Evolutionary conservation across 495 filamentous ascomycete genomes (phyloP).

Genomic region (Neurospora sublineolata): DNA sequence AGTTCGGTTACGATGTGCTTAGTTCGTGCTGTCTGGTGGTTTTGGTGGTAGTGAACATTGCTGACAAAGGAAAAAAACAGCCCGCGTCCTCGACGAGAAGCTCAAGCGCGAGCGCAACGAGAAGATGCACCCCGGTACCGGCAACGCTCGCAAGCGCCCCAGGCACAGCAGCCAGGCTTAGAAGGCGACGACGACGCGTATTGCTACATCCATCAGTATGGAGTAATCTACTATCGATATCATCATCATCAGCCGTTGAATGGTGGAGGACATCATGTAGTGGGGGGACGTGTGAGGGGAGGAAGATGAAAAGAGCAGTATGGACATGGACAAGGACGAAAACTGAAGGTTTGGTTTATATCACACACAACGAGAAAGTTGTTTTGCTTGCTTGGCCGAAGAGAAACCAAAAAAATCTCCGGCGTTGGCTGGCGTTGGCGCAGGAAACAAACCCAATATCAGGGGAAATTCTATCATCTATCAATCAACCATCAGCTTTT

Average conservation of each 20-base stretch:
- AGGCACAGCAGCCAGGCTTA: conserved; percentile 30
- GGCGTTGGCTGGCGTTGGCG: background rate
- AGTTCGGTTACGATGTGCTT: conserved; percentile 88
- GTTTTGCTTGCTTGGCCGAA: background rate
- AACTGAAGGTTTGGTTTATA: background rate
- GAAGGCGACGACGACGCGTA: background rate
- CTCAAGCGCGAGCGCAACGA: conserved; percentile 44
- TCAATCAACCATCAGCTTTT: background rate
- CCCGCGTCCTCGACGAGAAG: conserved; percentile 48
- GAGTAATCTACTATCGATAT: background rate
- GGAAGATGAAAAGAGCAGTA: background rate
- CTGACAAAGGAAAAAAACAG: conserved; percentile 18
- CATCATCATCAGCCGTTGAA: background rate
- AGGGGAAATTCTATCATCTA: background rate
- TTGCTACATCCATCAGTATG: background rate
- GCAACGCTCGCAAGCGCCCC: conserved; percentile 39
- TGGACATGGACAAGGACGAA: background rate
- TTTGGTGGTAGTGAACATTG: background rate
- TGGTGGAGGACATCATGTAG: background rate
- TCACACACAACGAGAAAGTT: background rate
- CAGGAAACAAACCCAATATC: background rate
- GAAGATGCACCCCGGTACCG: conserved; percentile 36
- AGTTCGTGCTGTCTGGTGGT: conserved; percentile 26
- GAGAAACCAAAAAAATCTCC: no score
- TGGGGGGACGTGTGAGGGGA: background rate